Evolutionary conservation across 257 asterid species (phyloP).

Genomic region (Solanum chiquidenum): DNA sequence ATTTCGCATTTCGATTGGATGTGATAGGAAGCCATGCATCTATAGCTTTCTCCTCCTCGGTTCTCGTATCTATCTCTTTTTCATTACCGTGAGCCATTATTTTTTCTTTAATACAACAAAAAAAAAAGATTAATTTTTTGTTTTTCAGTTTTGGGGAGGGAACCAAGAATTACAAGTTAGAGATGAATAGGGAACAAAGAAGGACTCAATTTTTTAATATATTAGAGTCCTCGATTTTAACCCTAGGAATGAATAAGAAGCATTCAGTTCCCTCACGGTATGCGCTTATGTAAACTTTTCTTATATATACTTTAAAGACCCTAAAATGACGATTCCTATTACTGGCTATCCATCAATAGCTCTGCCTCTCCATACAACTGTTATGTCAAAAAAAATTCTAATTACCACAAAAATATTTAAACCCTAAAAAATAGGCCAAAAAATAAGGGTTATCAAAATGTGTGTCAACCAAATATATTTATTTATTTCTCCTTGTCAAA

Average conservation of each 20-base stretch:
- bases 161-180: neutral
- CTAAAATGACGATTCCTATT: neutral
- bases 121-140: neutral
- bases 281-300: neutral
- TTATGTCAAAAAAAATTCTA: neutral
- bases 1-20: slow-evolving; percentile 43
- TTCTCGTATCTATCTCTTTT: neutral
- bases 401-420: neutral
- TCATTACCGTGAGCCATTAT: neutral
- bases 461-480: neutral
- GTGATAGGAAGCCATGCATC: slow-evolving; percentile 70
- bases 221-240: neutral
- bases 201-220: neutral
- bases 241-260: neutral
- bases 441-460: neutral
- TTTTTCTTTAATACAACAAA: neutral
- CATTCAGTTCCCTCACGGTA: neutral
- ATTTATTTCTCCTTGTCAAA: neutral
- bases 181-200: neutral
- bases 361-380: neutral
- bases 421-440: neutral
- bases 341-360: neutral
- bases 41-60: slow-evolving; percentile 28
- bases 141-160: neutral
- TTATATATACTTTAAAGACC: neutral